Conservation (phyloP, 495 filamentous ascomycete species). For the Mytilinidion resinicola region DNA sequence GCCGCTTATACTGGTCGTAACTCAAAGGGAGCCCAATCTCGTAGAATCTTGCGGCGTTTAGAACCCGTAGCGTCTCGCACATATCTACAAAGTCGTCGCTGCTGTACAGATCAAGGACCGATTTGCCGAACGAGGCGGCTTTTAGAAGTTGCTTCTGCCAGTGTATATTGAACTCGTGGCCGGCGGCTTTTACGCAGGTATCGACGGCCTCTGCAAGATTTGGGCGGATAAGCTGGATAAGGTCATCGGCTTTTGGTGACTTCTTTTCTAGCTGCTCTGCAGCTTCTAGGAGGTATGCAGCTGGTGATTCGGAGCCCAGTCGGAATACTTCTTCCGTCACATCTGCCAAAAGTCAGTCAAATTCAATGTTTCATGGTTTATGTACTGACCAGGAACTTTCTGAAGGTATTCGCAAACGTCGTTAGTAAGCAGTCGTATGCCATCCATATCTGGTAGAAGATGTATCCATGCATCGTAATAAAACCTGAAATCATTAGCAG, state of each 20-base stretch:
- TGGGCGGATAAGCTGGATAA: conserved; percentile 85
- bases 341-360: conserved; percentile 37
- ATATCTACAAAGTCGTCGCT: conserved; percentile 98
- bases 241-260: conserved; percentile 94
- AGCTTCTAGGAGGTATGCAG: conserved; percentile 86
- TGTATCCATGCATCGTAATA: conserved; percentile 90
- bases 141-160: conserved; percentile 95
- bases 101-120: conserved; percentile 90
- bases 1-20: conserved; percentile 81
- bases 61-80: conserved; percentile 86
- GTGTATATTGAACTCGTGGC: conserved; percentile 78
- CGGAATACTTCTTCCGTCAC: conserved; percentile 84
- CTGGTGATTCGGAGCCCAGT: conserved; percentile 76
- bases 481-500: conserved; percentile 47
- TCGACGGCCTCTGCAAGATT: conserved; percentile 88
- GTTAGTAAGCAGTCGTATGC: conserved; percentile 78
- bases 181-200: conserved; percentile 82
- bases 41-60: conserved; percentile 87
- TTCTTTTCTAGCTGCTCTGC: conserved; percentile 86
- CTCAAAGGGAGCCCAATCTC: conserved; percentile 87
- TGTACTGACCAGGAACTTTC: conserved; percentile 61
- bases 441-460: conserved; percentile 81
- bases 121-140: conserved; percentile 94
- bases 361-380: background rate
- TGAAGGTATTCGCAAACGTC: conserved; percentile 94